Evolutionary conservation across 805 yeast species (phyloP), one percentile per base, ranked within the genome.

Genomic region (Saccharomycopsis babjevae): DNA sequence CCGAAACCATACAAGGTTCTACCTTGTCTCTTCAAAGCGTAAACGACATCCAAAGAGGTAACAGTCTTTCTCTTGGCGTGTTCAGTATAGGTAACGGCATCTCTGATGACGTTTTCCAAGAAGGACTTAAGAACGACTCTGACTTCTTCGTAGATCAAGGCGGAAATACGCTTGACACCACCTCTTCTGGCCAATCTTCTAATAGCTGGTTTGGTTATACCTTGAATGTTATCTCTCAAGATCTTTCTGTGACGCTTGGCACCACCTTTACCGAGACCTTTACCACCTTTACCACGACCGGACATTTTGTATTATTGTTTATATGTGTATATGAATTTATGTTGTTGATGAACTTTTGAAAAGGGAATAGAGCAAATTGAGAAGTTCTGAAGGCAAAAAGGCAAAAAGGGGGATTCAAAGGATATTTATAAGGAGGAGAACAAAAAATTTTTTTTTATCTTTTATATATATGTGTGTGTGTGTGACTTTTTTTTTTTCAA

Each of bases 111-210:
- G 74, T 89, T 86, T 80, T 90, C 97, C 76, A 93, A 85, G 88
- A 93, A 93, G 62, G 96, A 83, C 82, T 92, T 92, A 69, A 93
- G 83, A 69, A 94, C 97, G 70, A 88, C 92, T 84, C 99, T 91
- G 74, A 94, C 97, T 83, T 93, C 97, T 81, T 93, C 99, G 83
- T 93, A 93, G 77, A 93, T 93, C 76, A 92, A 83, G 77, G 97
- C 98, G 67, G 98, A 93, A 74, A 93, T 93, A 89, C 99, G 97
- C 88, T 93, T 93, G 76, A 93, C 99, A 92, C 99, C 99, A 83
- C 99, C 99, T 89, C 99, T 91, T 87, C 99, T 93, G 59, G 99
- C 99, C 73, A 93, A 88, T 89, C 99, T 93, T 84, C 99, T 91
- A 76, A 93, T 93, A 75, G 99, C 99, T 76, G 99, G 99, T 86